A percentile compares a stretch with the other conserved stretches of the same genome.
These are phyloP conservation scores for Botrytis sinoallii DNA, from an alignment of 2,329 filamentous ascomycete species.

Conservation along the genomic window DNA sequence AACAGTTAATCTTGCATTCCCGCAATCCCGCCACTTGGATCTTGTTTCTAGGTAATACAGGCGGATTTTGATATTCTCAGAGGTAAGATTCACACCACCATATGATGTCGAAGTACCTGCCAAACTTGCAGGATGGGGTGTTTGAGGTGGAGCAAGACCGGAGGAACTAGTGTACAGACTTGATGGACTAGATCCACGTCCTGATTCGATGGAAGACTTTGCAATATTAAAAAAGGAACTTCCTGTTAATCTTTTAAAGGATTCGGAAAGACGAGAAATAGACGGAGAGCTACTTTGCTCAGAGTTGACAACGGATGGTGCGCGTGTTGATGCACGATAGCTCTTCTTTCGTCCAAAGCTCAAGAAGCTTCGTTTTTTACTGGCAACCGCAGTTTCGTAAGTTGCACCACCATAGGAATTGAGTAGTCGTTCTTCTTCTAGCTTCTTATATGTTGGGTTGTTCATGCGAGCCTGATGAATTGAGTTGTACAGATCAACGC, in stretches of 20 bases:
- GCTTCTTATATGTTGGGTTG: slow-evolving; percentile 79
- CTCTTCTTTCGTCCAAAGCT: slow-evolving; percentile 39
- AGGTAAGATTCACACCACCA: slow-evolving; percentile 57
- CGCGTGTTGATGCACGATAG: slow-evolving; percentile 59
- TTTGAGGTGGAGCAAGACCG: slow-evolving; percentile 37
- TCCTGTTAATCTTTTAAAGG: slow-evolving; percentile 68
- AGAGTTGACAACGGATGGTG: slow-evolving; percentile 55
- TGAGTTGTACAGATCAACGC: slow-evolving; percentile 75
- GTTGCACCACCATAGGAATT: slow-evolving; percentile 61
- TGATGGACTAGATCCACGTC: slow-evolving; percentile 40
- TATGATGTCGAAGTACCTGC: slow-evolving; percentile 31
- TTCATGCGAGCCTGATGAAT: slow-evolving; percentile 89
- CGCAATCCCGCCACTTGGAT: slow-evolving; percentile 88
- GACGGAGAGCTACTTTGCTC: slow-evolving; percentile 73
- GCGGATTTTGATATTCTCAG: slow-evolving; percentile 79
- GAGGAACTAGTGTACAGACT: slow-evolving; percentile 45
- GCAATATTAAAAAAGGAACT: slow-evolving; percentile 78
- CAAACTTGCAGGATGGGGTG: slow-evolving; percentile 27
- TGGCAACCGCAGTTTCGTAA: slow-evolving; percentile 43
- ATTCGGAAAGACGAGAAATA: slow-evolving; percentile 65
- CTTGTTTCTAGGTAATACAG: slow-evolving; percentile 75
- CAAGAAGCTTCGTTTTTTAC: slow-evolving; percentile 49
- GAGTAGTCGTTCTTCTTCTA: slow-evolving; percentile 65
- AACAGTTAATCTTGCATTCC: slow-evolving; percentile 79
- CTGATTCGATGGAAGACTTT: slow-evolving; percentile 66